Percentiles rank a stretch among this genome's conserved stretches.
Evolutionary conservation across 73 alveolate species (phyloP).

Genomic region (Symbiodinium pilosum): DNA sequence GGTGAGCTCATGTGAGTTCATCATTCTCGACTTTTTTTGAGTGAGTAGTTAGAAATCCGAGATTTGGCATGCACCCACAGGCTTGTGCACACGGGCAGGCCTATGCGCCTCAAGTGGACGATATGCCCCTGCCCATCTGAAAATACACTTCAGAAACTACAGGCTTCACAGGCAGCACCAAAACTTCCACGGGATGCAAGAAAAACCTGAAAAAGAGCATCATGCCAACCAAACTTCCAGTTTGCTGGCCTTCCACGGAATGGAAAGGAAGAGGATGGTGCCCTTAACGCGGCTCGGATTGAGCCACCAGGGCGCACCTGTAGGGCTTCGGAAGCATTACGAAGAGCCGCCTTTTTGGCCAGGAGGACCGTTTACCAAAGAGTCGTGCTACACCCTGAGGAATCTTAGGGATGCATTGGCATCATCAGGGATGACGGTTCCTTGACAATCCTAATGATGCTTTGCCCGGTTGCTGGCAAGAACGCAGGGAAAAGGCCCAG

Average conservation of each 20-base stretch:
- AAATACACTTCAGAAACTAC: background rate
- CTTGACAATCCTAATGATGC: too few relatives aligned
- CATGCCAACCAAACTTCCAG: too few relatives aligned
- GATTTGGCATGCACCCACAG: too few relatives aligned
- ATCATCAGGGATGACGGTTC: too few relatives aligned
- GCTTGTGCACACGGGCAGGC: background rate
- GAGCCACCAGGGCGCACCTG: slow-evolving; percentile 64
- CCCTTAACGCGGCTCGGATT: slow-evolving; percentile 87
- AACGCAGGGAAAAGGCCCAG: too few relatives aligned
- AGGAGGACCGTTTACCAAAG: too few relatives aligned
- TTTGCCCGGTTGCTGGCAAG: too few relatives aligned
- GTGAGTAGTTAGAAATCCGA: too few relatives aligned
- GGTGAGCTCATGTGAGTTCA: background rate
- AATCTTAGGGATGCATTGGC: too few relatives aligned
- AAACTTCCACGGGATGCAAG: background rate
- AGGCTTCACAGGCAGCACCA: background rate
- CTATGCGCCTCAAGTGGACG: slow-evolving; percentile 83
- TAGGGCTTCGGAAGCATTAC: background rate
- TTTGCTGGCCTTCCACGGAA: slow-evolving; percentile 50
- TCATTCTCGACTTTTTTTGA: too few relatives aligned
- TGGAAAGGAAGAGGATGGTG: slow-evolving; percentile 67
- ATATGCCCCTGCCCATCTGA: slow-evolving; percentile 81
- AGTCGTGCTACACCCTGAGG: too few relatives aligned
- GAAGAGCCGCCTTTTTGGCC: background rate
- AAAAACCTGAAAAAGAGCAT: too few relatives aligned